Percentiles rank a stretch among this genome's conserved stretches.
These are phyloP conservation scores for Daedaleopsis sinensis DNA, from an alignment of 768 basidiomycete genomes.

Conservation along the genomic window DNA sequence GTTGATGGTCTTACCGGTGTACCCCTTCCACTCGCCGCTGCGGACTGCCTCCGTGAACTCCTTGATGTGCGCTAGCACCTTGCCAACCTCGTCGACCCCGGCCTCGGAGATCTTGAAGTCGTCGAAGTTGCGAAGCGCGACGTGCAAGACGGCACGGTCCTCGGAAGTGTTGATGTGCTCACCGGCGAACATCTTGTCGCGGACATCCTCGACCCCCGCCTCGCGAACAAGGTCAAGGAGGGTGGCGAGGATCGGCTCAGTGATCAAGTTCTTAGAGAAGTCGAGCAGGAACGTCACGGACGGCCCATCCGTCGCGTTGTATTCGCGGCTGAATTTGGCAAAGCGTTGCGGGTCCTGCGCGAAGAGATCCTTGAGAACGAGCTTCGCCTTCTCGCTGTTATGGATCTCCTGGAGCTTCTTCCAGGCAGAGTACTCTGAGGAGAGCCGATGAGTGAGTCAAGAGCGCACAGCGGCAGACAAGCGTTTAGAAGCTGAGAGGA, in stretches of 20 bases:
- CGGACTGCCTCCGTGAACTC: slow-evolving; percentile 85
- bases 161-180: slow-evolving; percentile 99
- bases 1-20: slow-evolving; percentile 93
- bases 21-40: slow-evolving; percentile 92
- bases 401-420: slow-evolving; percentile 87
- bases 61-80: slow-evolving; percentile 89
- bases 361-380: slow-evolving; percentile 93
- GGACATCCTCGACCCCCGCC: slow-evolving; percentile 79
- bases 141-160: slow-evolving; percentile 76
- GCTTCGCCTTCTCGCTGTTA: slow-evolving; percentile 67
- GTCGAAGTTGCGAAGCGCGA: slow-evolving; percentile 55
- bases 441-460: too few relatives aligned
- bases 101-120: background rate
- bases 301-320: slow-evolving; percentile 65
- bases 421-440: slow-evolving; percentile 85
- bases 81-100: slow-evolving; percentile 58
- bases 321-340: slow-evolving; percentile 78
- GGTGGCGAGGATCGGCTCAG: slow-evolving; percentile 75
- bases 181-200: slow-evolving; percentile 94
- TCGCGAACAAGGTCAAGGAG: slow-evolving; percentile 84
- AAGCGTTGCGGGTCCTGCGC: slow-evolving; percentile 87
- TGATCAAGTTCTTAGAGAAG: slow-evolving; percentile 97
- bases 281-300: slow-evolving; percentile 87
- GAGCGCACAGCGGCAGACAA: too few relatives aligned
- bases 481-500: background rate